These are phyloP conservation scores for Allantophomopsis cytisporea DNA, from an alignment of 2,329 filamentous ascomycete species.

Conservation along the genomic window DNA sequence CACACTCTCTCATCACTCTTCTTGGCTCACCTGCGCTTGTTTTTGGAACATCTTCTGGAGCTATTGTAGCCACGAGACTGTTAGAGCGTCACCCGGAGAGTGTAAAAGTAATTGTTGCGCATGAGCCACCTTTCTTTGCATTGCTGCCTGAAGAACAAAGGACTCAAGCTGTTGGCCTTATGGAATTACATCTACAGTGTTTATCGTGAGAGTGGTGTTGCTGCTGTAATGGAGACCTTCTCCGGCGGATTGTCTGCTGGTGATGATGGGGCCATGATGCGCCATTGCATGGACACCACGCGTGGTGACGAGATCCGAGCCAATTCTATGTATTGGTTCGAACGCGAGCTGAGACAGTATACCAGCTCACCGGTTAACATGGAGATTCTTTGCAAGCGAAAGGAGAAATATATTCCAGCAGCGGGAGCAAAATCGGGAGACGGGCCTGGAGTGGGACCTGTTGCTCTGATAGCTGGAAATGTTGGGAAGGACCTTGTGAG, in stretches of 20 bases:
- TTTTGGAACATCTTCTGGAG: constrained; percentile 7
- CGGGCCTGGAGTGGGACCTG: too few species aligned
- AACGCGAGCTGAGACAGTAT: too few species aligned
- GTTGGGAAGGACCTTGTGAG: too few species aligned
- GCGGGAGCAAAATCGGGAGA: too few species aligned
- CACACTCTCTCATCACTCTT: constrained; percentile 5
- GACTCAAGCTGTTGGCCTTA: not conserved
- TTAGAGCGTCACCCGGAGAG: constrained; percentile 4
- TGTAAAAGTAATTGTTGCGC: constrained; percentile 1
- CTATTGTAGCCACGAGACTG: constrained; percentile 5
- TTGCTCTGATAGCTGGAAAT: too few species aligned
- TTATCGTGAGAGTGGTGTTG: constrained; percentile 2
- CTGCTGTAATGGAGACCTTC: constrained; percentile 1
- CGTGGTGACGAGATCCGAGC: constrained; percentile 5
- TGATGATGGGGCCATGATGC: constrained; percentile 2
- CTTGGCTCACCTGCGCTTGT: constrained; percentile 4
- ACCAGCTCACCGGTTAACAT: too few species aligned
- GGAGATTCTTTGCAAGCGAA: too few species aligned
- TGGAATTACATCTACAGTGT: constrained; percentile 2
- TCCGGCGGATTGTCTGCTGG: constrained; percentile 1
- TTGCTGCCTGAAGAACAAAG: constrained; percentile 1
- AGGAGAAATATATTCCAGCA: too few species aligned
- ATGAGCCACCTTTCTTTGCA: constrained; percentile 2
- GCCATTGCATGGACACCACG: constrained; percentile 3
- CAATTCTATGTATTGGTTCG: too few species aligned